Conservation (phyloP, 1,139 yeast genomes). For the Sugiyamaella japonica region DNA sequence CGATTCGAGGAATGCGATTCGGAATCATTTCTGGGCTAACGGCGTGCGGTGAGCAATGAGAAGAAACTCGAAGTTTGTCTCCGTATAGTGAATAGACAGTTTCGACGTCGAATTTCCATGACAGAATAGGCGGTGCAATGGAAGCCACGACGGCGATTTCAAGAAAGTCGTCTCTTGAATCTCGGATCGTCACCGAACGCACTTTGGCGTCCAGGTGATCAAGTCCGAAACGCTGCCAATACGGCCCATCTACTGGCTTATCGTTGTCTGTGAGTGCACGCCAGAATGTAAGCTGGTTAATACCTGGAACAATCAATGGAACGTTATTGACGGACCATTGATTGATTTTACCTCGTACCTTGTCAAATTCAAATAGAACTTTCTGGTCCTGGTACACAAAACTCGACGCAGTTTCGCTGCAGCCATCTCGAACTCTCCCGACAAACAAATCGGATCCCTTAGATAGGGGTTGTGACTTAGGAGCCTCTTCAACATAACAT, state of each 20-base stretch:
- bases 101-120: conserved; percentile 23
- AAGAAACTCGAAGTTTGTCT: conserved; percentile 11
- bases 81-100: conserved; percentile 19
- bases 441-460: background rate
- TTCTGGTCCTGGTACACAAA: background rate
- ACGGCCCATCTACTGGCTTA: conserved; percentile 25
- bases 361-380: conserved; percentile 23
- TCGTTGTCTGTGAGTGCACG: conserved; percentile 40
- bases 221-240: conserved; percentile 30
- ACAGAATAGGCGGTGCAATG: conserved; percentile 27
- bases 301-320: conserved; percentile 24
- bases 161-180: background rate
- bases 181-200: conserved; percentile 14
- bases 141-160: conserved; percentile 12
- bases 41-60: conserved; percentile 15
- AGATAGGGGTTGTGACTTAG: background rate
- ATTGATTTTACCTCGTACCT: conserved; percentile 21
- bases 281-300: conserved; percentile 34
- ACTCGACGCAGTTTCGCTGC: background rate
- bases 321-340: conserved; percentile 26
- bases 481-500: background rate
- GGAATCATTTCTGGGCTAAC: conserved; percentile 18
- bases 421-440: background rate
- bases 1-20: conserved; percentile 30
- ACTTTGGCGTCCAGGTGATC: conserved; percentile 22